A percentile compares a stretch with the other conserved stretches of the same genome.
phyloP scores from a whole-genome alignment of 208 protist genomes.

The Leishmania guyanensis region DNA sequence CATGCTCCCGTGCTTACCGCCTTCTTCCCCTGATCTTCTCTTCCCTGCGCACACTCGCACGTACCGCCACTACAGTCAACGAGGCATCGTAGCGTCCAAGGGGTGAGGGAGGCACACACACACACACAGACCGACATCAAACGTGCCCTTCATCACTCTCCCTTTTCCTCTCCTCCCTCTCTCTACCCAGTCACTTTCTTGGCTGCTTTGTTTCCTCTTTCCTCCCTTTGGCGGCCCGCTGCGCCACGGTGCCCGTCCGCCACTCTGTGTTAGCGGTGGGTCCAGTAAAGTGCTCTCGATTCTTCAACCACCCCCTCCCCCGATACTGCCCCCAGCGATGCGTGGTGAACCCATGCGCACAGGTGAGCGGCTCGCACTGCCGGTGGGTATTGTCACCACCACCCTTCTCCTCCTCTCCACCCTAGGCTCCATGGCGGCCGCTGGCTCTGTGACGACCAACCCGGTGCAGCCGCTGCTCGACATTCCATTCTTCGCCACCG shows the following conservation, averaged over 20 bases:
- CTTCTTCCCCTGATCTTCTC: neutral
- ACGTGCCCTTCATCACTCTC: neutral
- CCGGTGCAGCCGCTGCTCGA: constrained; percentile 10
- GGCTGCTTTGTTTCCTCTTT: neutral
- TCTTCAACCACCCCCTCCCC: neutral
- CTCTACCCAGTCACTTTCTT: neutral
- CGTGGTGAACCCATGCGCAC: neutral
- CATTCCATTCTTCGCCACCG: constrained; percentile 8
- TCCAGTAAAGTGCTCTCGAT: neutral
- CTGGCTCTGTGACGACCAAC: neutral
- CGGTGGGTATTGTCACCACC: neutral
- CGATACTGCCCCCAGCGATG: neutral
- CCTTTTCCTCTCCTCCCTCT: neutral
- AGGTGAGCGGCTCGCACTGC: neutral
- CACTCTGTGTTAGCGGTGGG: neutral
- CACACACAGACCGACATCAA: neutral
- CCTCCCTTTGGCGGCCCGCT: neutral
- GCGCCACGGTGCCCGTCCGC: neutral
- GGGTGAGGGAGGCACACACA: neutral
- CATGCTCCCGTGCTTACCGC: neutral
- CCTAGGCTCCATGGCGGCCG: neutral
- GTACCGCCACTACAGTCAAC: neutral
- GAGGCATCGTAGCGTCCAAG: neutral
- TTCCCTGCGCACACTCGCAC: neutral
- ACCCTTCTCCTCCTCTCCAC: neutral